Conservation (phyloP, 345 rosid species). For the Populus deltoides region DNA sequence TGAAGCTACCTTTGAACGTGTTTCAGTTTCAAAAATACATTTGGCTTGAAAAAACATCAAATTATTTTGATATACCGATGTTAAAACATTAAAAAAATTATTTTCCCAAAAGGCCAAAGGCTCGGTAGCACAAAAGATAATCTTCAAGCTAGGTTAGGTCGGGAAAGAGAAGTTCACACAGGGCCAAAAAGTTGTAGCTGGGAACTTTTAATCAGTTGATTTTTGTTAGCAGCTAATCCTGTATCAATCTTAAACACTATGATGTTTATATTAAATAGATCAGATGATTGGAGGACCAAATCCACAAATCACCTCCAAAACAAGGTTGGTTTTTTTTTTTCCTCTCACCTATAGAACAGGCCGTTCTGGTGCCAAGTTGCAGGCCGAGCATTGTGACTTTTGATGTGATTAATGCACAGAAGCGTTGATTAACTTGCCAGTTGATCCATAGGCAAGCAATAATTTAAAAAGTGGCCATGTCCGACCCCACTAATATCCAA, state of each 20-base stretch:
- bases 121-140: background rate
- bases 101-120: background rate
- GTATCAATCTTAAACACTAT: background rate
- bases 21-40: no score
- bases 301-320: no score
- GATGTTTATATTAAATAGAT: background rate
- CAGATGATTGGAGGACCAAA: background rate
- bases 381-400: background rate
- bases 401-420: background rate
- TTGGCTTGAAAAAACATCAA: no score
- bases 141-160: background rate
- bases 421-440: background rate
- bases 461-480: background rate
- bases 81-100: no score
- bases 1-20: no score
- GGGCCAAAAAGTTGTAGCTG: background rate
- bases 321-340: background rate
- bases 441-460: background rate
- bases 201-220: background rate
- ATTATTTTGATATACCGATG: no score
- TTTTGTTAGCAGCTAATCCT: background rate
- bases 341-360: background rate
- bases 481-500: background rate
- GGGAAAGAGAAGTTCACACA: background rate
- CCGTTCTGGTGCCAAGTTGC: background rate